Evolutionary conservation across 2,329 filamentous ascomycete species (phyloP).

Genomic region (Neospermospora avenae): DNA sequence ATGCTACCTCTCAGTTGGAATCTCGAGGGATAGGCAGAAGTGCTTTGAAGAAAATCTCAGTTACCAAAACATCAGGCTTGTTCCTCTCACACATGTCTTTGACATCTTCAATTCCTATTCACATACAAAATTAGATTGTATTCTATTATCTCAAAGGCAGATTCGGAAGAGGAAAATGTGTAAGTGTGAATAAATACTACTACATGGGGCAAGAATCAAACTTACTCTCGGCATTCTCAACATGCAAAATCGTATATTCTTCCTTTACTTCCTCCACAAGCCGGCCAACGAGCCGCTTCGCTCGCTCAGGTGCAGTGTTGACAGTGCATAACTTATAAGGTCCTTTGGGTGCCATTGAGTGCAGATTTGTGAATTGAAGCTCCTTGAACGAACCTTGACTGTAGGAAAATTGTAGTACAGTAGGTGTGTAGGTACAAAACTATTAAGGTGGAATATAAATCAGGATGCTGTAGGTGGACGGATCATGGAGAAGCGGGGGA

Average conservation of each 20-base stretch:
- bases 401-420: too few relatives aligned
- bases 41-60: slow-evolving; percentile 13
- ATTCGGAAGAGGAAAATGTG: neutral
- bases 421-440: too few relatives aligned
- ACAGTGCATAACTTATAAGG: slow-evolving; percentile 64
- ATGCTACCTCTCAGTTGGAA: neutral
- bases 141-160: neutral
- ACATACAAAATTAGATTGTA: neutral
- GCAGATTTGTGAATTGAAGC: too few relatives aligned
- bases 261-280: slow-evolving; percentile 60
- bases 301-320: slow-evolving; percentile 64
- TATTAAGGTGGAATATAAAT: too few relatives aligned
- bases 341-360: slow-evolving; percentile 42
- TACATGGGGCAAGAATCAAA: slow-evolving; percentile 10
- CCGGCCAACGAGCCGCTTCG: slow-evolving; percentile 58
- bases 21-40: neutral
- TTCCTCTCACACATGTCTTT: slow-evolving; percentile 48
- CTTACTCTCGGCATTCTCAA: slow-evolving; percentile 60
- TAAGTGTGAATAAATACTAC: neutral
- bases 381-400: too few relatives aligned
- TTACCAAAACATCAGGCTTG: slow-evolving; percentile 53
- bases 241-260: slow-evolving; percentile 59
- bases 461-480: neutral
- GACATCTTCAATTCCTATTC: slow-evolving; percentile 52
- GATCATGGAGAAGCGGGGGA: neutral